Percentiles rank a stretch among this genome's conserved stretches.
Evolutionary conservation across 768 basidiomycete species (phyloP).

Genomic region (Kwoniella botswanensis): DNA sequence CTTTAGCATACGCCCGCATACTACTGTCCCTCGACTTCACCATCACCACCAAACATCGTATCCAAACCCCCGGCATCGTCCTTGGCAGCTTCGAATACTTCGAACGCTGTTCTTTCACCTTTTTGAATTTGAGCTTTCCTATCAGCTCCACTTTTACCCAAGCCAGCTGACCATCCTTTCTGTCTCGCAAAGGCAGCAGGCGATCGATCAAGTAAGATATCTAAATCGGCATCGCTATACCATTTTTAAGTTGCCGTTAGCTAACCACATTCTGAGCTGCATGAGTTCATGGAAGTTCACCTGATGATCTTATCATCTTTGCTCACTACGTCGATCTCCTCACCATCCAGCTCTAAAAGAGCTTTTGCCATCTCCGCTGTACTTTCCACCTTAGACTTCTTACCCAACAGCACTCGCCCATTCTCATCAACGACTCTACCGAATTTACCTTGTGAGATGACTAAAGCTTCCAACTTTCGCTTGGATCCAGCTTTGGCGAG

Average conservation of each 20-base stretch:
- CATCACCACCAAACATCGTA: conserved; percentile 52
- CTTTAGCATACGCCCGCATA: too few species aligned
- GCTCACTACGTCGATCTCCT: conserved; percentile 85
- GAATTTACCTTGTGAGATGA: conserved; percentile 94
- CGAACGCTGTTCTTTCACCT: conserved; percentile 54
- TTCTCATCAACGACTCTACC: conserved; percentile 68
- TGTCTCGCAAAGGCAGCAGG: conserved; percentile 54
- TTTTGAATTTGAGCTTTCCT: conserved; percentile 42
- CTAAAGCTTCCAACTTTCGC: conserved; percentile 87
- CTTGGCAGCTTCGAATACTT: conserved; percentile 53
- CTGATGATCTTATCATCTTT: conserved; percentile 72
- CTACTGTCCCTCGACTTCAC: conserved; percentile 44
- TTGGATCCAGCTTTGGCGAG: conserved; percentile 71
- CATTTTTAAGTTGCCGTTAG: conserved; percentile 3
- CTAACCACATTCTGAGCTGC: neutral
- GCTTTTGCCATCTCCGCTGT: conserved; percentile 79
- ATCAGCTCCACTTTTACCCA: conserved; percentile 38
- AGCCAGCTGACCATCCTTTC: conserved; percentile 55
- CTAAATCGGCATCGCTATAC: conserved; percentile 75
- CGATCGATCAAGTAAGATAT: conserved; percentile 75
- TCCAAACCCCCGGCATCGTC: conserved; percentile 53
- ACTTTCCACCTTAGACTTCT: conserved; percentile 62
- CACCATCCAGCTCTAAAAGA: conserved; percentile 77
- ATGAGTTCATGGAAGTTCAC: conserved; percentile 26
- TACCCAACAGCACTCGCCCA: conserved; percentile 58